A percentile compares a stretch with the other conserved stretches of the same genome.
These are phyloP conservation scores for Ogataea ganodermae DNA, from an alignment of 805 yeast species.

Conservation along the genomic window DNA sequence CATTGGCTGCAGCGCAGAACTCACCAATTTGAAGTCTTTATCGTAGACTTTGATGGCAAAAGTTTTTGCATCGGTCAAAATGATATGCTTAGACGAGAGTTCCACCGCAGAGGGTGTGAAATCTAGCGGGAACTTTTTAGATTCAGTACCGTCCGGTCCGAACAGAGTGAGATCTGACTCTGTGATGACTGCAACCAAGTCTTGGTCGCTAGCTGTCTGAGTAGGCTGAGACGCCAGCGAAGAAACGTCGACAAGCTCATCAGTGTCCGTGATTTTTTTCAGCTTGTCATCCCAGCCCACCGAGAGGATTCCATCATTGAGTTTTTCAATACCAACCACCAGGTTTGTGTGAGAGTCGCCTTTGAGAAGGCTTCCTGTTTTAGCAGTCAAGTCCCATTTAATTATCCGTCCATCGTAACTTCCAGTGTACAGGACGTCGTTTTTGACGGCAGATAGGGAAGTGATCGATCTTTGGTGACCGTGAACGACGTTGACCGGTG, in stretches of 20 bases:
- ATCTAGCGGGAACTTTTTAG: slow-evolving; percentile 34
- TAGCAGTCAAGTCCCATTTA: slow-evolving; percentile 51
- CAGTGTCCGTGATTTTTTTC: slow-evolving; percentile 38
- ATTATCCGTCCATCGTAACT: slow-evolving; percentile 79
- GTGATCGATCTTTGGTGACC: slow-evolving; percentile 90
- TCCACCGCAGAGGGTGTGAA: slow-evolving; percentile 50
- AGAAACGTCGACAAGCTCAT: slow-evolving; percentile 28
- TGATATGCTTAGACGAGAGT: slow-evolving; percentile 43
- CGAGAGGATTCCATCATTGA: slow-evolving; percentile 30
- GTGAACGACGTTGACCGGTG: slow-evolving; percentile 44
- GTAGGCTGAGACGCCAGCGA: slow-evolving; percentile 51
- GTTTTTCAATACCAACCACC: slow-evolving; percentile 51
- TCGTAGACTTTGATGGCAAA: slow-evolving; percentile 44
- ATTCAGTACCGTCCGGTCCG: slow-evolving; percentile 33
- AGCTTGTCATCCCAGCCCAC: slow-evolving; percentile 90
- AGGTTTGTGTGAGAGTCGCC: slow-evolving; percentile 63
- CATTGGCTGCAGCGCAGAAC: slow-evolving; percentile 38
- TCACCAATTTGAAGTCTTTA: slow-evolving; percentile 13
- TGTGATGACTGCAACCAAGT: slow-evolving; percentile 45
- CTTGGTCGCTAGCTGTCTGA: slow-evolving; percentile 41
- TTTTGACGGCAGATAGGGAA: slow-evolving; percentile 42
- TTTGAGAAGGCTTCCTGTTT: slow-evolving; percentile 38
- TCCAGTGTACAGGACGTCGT: slow-evolving; percentile 51
- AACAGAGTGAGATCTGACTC: slow-evolving; percentile 43
- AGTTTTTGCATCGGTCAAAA: slow-evolving; percentile 49